These are phyloP conservation scores for Apostasia shenzhenica DNA, from an alignment of 106 monocot genomes.

Conservation along the genomic window DNA sequence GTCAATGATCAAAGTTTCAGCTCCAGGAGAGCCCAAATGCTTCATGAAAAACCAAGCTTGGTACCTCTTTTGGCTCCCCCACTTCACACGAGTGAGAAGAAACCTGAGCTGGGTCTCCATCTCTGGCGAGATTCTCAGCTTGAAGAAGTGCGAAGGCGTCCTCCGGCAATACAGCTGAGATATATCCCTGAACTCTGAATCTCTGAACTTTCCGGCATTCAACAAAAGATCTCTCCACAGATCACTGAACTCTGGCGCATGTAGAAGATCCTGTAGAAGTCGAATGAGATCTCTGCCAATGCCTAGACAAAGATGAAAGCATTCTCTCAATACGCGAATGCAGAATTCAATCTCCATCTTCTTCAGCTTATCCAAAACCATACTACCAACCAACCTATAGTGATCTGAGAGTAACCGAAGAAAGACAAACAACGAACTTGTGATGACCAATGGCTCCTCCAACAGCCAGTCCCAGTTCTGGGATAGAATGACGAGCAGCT, in stretches of 20 bases:
- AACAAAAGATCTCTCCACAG: conserved; percentile 63
- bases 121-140: conserved; percentile 43
- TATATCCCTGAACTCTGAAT: conserved; percentile 37
- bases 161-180: conserved; percentile 35
- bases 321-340: conserved; percentile 38
- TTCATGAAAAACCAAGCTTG: conserved; percentile 77
- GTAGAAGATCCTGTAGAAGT: conserved; percentile 55
- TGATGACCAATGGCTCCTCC: conserved; percentile 36
- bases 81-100: conserved; percentile 70
- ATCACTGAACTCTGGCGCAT: conserved; percentile 54
- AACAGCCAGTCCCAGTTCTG: conserved; percentile 45
- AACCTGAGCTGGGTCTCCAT: conserved; percentile 79
- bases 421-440: conserved; percentile 37
- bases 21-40: conserved; percentile 40
- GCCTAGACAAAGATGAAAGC: conserved; percentile 42
- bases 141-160: conserved; percentile 45
- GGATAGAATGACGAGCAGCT: conserved; percentile 25
- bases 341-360: conserved; percentile 54
- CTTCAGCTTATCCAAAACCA: conserved; percentile 38
- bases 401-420: conserved; percentile 72
- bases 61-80: conserved; percentile 68
- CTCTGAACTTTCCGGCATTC: conserved; percentile 30
- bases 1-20: conserved; percentile 47
- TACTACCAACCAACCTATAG: conserved; percentile 30
- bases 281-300: conserved; percentile 77